Base-by-base conservation (phyloP, 768 basidiomycete species). In the Botryobasidium botryosum region DNA sequence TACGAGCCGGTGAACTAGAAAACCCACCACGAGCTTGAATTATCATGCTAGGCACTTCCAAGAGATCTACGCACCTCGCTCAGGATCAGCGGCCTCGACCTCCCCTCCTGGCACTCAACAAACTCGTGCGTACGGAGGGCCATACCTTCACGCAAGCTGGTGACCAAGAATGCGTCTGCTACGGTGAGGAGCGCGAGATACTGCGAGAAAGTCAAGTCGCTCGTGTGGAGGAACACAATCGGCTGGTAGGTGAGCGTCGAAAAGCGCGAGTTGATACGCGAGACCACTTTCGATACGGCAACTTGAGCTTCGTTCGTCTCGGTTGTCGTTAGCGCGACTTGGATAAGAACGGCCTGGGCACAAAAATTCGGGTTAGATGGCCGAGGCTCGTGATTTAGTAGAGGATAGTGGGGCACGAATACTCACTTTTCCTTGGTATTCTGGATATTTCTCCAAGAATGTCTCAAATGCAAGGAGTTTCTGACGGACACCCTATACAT, bases 101-200 rank as follows among this genome's bases (percentile, higher is more conserved):
- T 55, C 43, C 57, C 74, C 54, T 82, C 78, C 57, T 87, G 86
- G 54, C 83, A 87, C 58, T 84, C 81, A 8, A 90, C 82, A 41
- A 49, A 59, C 40, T 56, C 56, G 40, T 57, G 56, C n/a, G 53
- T 50, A 5, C 79, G 66, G 41, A 87, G 61, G 7, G 84, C 84
- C 86, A 90, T 88, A 0, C 86, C 86, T 59, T 90, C 86, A 2
- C 86, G 67, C 59, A 90, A 62, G 57, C 79, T 81, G 4, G 82
- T 81, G 18, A 85, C 78, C 51, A 87, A 64, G 61, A 90, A 88
- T 32, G 79, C 82, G 58, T 88, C 86, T 3, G 81, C 86, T 5
- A 82, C 76, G 8, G 69, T 84, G 47, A 88, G 61, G 29, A 90
- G 63, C 6, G 80, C 85, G 18, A 90, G 67, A 56, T 90, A 90